Conservation (phyloP, 2,329 filamentous ascomycete genomes). For the Sporothrix luriei region DNA sequence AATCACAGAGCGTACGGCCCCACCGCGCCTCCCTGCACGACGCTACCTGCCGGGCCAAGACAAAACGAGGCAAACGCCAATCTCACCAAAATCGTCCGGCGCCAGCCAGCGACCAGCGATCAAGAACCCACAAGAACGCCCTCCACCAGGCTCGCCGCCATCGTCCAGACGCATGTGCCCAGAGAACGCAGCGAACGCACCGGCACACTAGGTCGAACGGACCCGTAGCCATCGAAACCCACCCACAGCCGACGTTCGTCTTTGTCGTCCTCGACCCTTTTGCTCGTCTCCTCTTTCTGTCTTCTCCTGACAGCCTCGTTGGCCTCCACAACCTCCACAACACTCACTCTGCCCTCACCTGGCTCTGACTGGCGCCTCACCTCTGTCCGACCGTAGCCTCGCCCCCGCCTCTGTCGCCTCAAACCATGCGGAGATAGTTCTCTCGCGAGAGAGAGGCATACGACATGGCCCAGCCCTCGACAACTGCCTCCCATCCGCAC, state of each 20-base stretch:
- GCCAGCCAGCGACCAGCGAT: neutral
- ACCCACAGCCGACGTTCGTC: neutral
- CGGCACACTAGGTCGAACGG: slow-evolving; percentile 1
- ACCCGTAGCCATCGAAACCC: neutral
- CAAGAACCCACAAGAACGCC: slow-evolving; percentile 2
- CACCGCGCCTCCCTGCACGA: neutral
- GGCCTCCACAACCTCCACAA: neutral
- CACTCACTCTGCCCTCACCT: neutral
- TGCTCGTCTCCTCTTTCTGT: neutral
- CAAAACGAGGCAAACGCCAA: slow-evolving; percentile 22
- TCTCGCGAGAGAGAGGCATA: slow-evolving; percentile 33
- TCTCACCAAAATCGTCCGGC: slow-evolving; percentile 22
- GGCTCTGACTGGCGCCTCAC: neutral
- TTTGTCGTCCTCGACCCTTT: neutral
- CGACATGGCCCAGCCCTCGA: slow-evolving; percentile 35
- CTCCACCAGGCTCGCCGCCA: neutral
- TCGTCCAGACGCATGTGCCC: slow-evolving; percentile 1
- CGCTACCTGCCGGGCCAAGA: neutral
- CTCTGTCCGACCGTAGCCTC: neutral
- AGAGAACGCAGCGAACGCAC: slow-evolving; percentile 14
- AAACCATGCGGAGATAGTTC: slow-evolving; percentile 36
- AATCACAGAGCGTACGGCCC: neutral
- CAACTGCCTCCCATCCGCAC: slow-evolving; percentile 13
- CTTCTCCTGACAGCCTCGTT: neutral
- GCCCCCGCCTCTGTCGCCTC: neutral